Conservation (phyloP, 768 basidiomycete genomes). For the Phaffia tasmanica region DNA sequence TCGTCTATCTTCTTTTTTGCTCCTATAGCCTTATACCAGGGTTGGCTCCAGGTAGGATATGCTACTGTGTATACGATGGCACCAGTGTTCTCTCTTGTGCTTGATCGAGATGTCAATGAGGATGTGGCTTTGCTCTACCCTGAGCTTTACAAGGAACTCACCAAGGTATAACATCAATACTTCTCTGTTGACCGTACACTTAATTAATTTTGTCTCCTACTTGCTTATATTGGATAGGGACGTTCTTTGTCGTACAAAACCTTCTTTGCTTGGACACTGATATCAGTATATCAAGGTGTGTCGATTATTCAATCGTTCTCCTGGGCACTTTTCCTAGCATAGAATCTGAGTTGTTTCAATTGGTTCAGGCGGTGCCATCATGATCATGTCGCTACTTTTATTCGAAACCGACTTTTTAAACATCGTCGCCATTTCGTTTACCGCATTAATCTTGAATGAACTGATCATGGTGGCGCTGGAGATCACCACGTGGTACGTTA, state of each 20-base stretch:
- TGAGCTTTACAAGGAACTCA: conserved; percentile 93
- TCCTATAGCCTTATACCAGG: conserved; percentile 94
- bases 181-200: neutral
- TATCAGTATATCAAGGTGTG: conserved; percentile 89
- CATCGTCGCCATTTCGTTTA: conserved; percentile 97
- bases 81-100: conserved; percentile 90
- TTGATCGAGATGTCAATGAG: conserved; percentile 91
- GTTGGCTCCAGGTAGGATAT: conserved; percentile 95
- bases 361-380: conserved; percentile 76
- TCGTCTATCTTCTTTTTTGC: conserved; percentile 87
- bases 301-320: neutral
- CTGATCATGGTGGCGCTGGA: conserved; percentile 98
- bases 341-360: neutral
- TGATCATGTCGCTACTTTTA: conserved; percentile 77
- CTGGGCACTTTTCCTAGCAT: neutral
- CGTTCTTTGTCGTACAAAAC: conserved; percentile 93
- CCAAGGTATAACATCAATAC: conserved; percentile 53
- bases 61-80: conserved; percentile 97
- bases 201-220: neutral
- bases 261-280: conserved; percentile 96
- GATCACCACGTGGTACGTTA: conserved; percentile 80
- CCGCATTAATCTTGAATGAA: conserved; percentile 88
- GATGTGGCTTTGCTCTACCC: conserved; percentile 91
- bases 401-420: conserved; percentile 97
- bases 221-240: conserved; percentile 47